Base-by-base conservation (phyloP, 2,329 filamentous ascomycete species). In the Colletotrichum plurivorum region DNA sequence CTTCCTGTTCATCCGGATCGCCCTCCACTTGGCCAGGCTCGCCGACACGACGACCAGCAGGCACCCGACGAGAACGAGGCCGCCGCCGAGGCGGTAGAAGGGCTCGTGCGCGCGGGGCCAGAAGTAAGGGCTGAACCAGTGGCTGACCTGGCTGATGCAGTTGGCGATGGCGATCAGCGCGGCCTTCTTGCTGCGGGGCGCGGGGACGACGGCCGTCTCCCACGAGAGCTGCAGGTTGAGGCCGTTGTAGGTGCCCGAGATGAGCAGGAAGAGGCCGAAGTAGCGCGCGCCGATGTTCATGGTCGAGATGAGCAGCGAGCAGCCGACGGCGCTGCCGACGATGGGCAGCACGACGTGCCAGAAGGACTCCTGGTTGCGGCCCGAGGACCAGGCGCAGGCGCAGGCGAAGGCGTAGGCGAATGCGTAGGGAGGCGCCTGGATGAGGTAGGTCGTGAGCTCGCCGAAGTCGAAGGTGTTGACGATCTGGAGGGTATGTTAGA, bases 31-130 rank as follows among this genome's bases (percentile, higher is more conserved):
- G 4, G 71, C 72, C 39, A 73, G 22, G 5, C 61, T n/a, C 3
- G 73, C 73, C 5, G 73, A 71, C 2, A 69, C 53, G 5, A 73
- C 63, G 93, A 59, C 91, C 94, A 76, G 90, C 91, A 71, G 87
- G 92, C 71, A 91, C 87, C 73, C 91, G 91, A 59, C 82, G 84
- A 39, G 87, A 7, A 72, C 69, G 18, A 75, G 63, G 2, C 72
- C 73, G n/a, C 73, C 74, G 3, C 74, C 74, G 15, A 76, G 72
- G 16, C 74, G 69, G 62, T 76, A 76, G 52, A 68, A 74, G 2
- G 75, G 74, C 72, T 75, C 74, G 18, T 76, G 74, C 41, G 69
- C 64, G 13, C 59, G 69, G 5, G 75, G 74, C 69, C 72, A 76
- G 57, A 82, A 82, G 73, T 81, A 81, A 0, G 79, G 79, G 56